Evolutionary conservation across 2,329 filamentous ascomycete genomes (phyloP), one percentile per base, ranked within the genome.

Genomic region (Penicillium janthinellum): DNA sequence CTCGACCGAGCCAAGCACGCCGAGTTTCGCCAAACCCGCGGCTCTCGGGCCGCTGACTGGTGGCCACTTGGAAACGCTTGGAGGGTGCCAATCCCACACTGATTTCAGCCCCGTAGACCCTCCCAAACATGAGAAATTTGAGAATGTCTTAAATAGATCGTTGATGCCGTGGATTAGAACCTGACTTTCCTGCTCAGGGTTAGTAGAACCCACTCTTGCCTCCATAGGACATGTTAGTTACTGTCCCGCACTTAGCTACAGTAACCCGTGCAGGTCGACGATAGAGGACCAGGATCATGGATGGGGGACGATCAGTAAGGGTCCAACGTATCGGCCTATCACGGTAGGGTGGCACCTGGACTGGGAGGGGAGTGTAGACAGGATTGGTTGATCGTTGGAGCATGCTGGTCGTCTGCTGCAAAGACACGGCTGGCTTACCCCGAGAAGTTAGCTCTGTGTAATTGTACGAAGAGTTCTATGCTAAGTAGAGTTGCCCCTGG

Each of bases 261-360:
- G n/a, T n/a, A 31, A 31, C 31, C 31, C 31, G 7, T 22, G 8
- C 5, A 31, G 31, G 31, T 10, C 31, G 31, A 31, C 8, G 31
- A 31, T 31, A 3, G 5, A 31, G 7, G 28, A 31, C 28, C 28
- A 31, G 28, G 28, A 31, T 31, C 28, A 31, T 31, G 28, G 28
- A 31, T 31, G 31, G 44, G 17, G 59, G 59, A 31, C 37, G 51
- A 61, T 58, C 55, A 34, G 58, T 47, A 55, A 60, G 58, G 58
- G 50, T 60, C 34, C 35, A 15, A 38, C 39, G 38, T 17, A 50
- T 53, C 49, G 48, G 41, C 58, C 58, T 57, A 60, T 60, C 58
- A 57, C 15, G 22, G 25, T 20, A n/a, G 15, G 25, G 45, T 35
- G 45, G 45, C 45, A 34, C 15, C 6, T 35, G 7, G 14, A 34